Base-by-base conservation (phyloP, 1,284 basidiomycete genomes). In the Neotropicomus parvogracilis region DNA sequence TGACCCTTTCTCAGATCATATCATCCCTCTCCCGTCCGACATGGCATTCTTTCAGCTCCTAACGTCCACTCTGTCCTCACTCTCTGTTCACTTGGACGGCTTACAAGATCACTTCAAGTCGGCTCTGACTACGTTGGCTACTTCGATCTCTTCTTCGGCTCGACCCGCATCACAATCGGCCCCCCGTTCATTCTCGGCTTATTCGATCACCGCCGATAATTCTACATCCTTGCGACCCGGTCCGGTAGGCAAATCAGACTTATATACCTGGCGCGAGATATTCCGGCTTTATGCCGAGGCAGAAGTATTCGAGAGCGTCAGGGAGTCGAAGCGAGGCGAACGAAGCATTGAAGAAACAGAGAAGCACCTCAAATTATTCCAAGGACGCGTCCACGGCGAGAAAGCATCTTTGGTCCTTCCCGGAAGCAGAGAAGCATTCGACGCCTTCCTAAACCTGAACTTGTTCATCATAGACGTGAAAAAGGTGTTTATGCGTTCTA, bases 181-280 rank as follows among this genome's bases (percentile, higher is more conserved):
- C 0, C 58, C 63, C 4, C 46, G 17, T 38, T 56, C 69, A 31
- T 77, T 83, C 65, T 65, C 75, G 48, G 63, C 78, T 29, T 70
- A 75, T 53, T 81, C 79, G 1, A 57, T 64, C n/a, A 48, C 73
- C 24, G 64, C 62, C 1, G 59, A 69, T 16, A 71, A 80, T 57
- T 69, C 76, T 0, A 70, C 69, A 12, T 63, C 64, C 9, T 59
- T 78, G 28, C 53, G 28, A 44, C 45, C 58, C 5, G 13, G 40
- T 9, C 45, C 27, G 6, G 45, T 52, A 13, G 56, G 32, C 27
- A 75, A 76, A 57, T 75, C 76, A 19, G 95, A 98, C 60, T 69
- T 98, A n/a, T 94, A 92, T 61, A 80, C 83, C 3, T 97, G 95
- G 95, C 74, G 95, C 27, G 85, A 92, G 67, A 88, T 97, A 28